Conservation (phyloP, 2,329 filamentous ascomycete genomes). For the Amylocarpus encephaloides region DNA sequence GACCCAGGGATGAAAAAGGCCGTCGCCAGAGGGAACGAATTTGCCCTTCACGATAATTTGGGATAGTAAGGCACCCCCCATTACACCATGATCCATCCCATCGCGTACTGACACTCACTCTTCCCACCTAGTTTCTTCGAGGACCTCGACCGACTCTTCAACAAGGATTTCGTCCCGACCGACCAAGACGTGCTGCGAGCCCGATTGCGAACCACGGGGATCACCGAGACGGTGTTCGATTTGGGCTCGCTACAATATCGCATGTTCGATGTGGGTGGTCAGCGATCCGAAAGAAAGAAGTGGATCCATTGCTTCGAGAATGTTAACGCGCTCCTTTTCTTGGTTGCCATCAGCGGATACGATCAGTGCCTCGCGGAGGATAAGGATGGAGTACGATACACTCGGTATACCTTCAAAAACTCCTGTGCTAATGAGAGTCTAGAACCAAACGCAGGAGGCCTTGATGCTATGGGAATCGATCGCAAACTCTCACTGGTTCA, state of each 20-base stretch:
- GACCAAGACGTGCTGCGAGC: conserved; percentile 94
- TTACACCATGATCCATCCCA: not conserved
- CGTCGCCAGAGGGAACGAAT: conserved; percentile 93
- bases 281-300: conserved; percentile 70
- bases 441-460: conserved; percentile 91
- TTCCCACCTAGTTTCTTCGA: conserved; percentile 66
- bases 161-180: conserved; percentile 74
- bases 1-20: conserved; percentile 79
- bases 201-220: conserved; percentile 84
- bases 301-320: conserved; percentile 77
- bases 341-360: conserved; percentile 93
- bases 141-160: conserved; percentile 69
- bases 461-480: conserved; percentile 84
- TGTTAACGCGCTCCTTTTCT: conserved; percentile 81
- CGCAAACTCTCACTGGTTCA: conserved; percentile 81
- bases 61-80: conserved; percentile 68
- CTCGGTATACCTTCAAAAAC: not conserved
- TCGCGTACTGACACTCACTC: conserved; percentile 10
- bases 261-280: conserved; percentile 77
- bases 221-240: conserved; percentile 92
- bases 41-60: conserved; percentile 91
- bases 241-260: conserved; percentile 87
- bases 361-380: conserved; percentile 96
- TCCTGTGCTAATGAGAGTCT: conserved; percentile 19
- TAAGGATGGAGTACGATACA: conserved; percentile 73